A percentile compares a stretch with the other conserved stretches of the same genome.
Conservation (phyloP, 208 protist species). For the Crithidia acanthocephali region DNA sequence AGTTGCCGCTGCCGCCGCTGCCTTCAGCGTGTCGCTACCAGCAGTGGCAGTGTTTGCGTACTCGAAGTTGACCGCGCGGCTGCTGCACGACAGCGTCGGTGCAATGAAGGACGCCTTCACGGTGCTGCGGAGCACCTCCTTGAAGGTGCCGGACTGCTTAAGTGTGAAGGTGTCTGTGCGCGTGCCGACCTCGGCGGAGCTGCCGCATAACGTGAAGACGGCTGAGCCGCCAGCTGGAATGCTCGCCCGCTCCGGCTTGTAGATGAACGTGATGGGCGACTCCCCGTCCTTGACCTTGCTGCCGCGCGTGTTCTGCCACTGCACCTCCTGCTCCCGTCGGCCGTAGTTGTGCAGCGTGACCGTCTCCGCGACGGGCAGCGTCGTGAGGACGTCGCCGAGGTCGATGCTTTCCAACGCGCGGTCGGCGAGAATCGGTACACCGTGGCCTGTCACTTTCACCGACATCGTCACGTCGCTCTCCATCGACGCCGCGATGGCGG, state of each 20-base stretch:
- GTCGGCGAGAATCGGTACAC: constrained; percentile 88
- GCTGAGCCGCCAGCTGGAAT: constrained; percentile 59
- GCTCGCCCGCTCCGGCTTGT: constrained; percentile 74
- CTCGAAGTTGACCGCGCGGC: constrained; percentile 77
- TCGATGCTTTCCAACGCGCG: constrained; percentile 55
- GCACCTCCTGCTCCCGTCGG: constrained; percentile 83
- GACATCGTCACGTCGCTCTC: constrained; percentile 32
- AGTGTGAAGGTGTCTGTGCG: constrained; percentile 85
- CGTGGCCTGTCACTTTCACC: constrained; percentile 86
- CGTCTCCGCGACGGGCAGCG: constrained; percentile 41
- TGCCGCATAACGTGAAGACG: constrained; percentile 76
- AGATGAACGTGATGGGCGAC: constrained; percentile 73
- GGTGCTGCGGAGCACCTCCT: constrained; percentile 72
- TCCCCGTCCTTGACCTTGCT: constrained; percentile 72
- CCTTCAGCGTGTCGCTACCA: neutral
- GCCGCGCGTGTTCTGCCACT: constrained; percentile 85
- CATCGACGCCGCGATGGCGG: constrained; percentile 21
- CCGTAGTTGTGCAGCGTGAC: constrained; percentile 93
- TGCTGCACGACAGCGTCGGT: constrained; percentile 86
- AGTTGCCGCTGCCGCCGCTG: neutral
- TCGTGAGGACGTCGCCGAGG: constrained; percentile 94
- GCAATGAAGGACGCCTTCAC: constrained; percentile 85
- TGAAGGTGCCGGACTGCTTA: constrained; percentile 82
- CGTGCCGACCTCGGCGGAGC: constrained; percentile 45
- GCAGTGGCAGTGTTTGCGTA: constrained; percentile 65